Base-by-base conservation (phyloP, 2,329 filamentous ascomycete genomes). In the Tolypocladium ovalisporum region DNA sequence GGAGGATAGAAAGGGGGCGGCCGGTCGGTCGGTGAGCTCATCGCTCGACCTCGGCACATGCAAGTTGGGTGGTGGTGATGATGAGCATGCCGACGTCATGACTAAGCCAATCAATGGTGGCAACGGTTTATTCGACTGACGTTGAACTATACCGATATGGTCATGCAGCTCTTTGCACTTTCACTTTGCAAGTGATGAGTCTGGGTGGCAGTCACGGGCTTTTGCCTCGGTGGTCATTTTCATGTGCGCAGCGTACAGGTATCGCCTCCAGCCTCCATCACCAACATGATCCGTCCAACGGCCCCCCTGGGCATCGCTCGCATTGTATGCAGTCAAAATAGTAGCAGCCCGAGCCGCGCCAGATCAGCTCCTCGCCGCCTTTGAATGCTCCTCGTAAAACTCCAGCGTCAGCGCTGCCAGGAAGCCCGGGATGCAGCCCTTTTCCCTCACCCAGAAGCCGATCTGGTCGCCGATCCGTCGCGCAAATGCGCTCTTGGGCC, bases 391-490 rank as follows among this genome's bases (percentile, higher is more conserved):
- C 65, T 97, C 93, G 70, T 89, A 96, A 74, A 97, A 96, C 74
- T 97, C 92, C 67, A 97, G 73, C 42, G 92, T 97, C 75, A 96
- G 78, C 19, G 92, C 93, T 37, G 92, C 91, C 62, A 97, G 72
- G 70, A 97, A 96, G 57, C 92, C 93, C 5, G 93, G 93, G 61
- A 97, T 95, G 70, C 93, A 93, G 52, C 91, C 92, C 75, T 91
- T 85, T 65, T 94, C 91, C 67, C 95, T 84, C 1, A 97, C 93
- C 93, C 94, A 99, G 71, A 96, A 97, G 62, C 90, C 87, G 67
- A 97, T 93, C 70, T 92, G 83, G 66, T 90, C 88, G 62, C 82
- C 82, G 61, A 99, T 96, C 71, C 91, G 87, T 57, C 83, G 76
- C 1, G 92, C 94, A 72, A 99, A 99, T 15, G 84, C 80, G 68